These are phyloP conservation scores for Penicillium polonicum DNA, from an alignment of 2,329 filamentous ascomycete genomes.

Conservation along the genomic window DNA sequence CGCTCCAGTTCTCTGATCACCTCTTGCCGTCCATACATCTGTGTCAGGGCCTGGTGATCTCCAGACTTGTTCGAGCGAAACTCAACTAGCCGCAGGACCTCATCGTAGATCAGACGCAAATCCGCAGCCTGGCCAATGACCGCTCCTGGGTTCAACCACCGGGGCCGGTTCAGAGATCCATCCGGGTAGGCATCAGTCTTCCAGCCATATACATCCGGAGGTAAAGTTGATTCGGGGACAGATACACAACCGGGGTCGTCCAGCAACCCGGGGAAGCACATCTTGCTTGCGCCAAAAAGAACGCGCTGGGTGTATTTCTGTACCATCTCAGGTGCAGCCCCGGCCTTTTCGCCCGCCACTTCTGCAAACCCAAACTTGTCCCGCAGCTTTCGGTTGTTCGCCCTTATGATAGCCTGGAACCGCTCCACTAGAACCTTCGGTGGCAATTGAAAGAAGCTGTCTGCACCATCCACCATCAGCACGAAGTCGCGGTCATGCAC, in stretches of 20 bases:
- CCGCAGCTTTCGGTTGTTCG: slow-evolving; percentile 54
- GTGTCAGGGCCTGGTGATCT: slow-evolving; percentile 51
- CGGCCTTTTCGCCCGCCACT: slow-evolving; percentile 22
- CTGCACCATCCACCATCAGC: slow-evolving; percentile 62
- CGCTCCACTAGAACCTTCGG: slow-evolving; percentile 62
- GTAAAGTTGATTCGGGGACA: slow-evolving; percentile 53
- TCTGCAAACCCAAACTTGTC: slow-evolving; percentile 48
- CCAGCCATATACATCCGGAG: slow-evolving; percentile 50
- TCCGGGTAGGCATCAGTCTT: slow-evolving; percentile 43
- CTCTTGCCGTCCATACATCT: slow-evolving; percentile 56
- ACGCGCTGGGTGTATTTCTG: slow-evolving; percentile 54
- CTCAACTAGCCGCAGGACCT: slow-evolving; percentile 42
- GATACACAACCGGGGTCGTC: slow-evolving; percentile 53
- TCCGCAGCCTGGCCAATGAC: slow-evolving; percentile 54
- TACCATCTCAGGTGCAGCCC: slow-evolving; percentile 23
- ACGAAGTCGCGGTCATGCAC: slow-evolving; percentile 61
- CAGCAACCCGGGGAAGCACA: slow-evolving; percentile 47
- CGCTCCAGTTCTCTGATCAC: slow-evolving; percentile 47
- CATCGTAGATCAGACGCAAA: slow-evolving; percentile 48
- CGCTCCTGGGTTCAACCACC: slow-evolving; percentile 50
- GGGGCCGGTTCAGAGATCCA: slow-evolving; percentile 44
- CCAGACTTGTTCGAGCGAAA: slow-evolving; percentile 31
- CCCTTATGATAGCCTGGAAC: slow-evolving; percentile 57
- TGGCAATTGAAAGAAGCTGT: slow-evolving; percentile 65
- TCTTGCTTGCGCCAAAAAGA: slow-evolving; percentile 56